Evolutionary conservation across 78 protist species (phyloP), one percentile per base, ranked within the genome.

Genomic region (Dictyostelium firmibasis): DNA sequence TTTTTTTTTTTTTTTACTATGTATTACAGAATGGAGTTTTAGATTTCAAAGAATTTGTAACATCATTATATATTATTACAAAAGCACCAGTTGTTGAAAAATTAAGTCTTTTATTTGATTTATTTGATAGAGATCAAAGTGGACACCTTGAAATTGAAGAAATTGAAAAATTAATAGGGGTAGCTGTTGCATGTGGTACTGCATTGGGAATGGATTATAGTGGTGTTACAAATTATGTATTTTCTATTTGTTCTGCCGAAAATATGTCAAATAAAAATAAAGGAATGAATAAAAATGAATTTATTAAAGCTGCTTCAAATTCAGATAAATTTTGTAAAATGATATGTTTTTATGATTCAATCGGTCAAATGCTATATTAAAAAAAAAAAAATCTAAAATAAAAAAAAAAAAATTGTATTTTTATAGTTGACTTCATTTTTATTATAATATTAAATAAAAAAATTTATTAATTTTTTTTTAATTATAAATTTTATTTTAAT

Each of bases 71-170:
- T 33, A 9, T 81, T 25, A 57, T 81, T 47, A 81, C 86, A 60
- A 81, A 81, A 20, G 41, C 75, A 10, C 86, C 86, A 18, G 76
- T 57, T 8, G 53, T 23, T 57, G 86, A 81, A 81, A 81, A 57
- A n/a, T 33, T 43, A 11, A 72, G 57, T 57, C 10, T 13, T 47
- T 8, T 81, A 3, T 81, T 81, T 81, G 86, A 81, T 81, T 6
- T 57, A 5, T 81, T 81, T 57, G 86, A 81, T 57, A 60, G 38
- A 35, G 88, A 83, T 38, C 67, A 36, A 44, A 64, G 41, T 83
- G 88, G 88, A 0, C 8, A 8, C 41, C 41, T 83, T 1, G 38
- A 33, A n/a, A 0, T 10, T 36, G 31, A 64, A 3, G 88, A 83
- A 83, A 20, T 83, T 64, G 47, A 23, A 83, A 33, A 83, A 83